A percentile compares a stretch with the other conserved stretches of the same genome.
phyloP scores from a whole-genome alignment of 176 grass and related monocot species.

The Rhynchospora breviuscula region DNA sequence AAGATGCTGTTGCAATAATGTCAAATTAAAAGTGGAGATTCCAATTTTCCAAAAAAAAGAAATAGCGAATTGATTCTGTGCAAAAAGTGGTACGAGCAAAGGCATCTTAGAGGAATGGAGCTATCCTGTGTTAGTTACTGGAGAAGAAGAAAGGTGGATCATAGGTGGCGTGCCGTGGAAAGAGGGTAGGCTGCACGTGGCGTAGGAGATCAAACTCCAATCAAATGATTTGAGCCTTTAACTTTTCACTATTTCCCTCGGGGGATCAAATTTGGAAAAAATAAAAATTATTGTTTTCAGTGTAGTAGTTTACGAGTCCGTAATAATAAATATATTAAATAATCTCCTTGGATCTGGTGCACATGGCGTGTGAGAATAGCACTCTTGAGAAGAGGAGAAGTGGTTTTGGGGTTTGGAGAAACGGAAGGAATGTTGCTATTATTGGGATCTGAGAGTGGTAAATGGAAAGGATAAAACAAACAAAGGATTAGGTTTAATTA shows the following conservation, averaged over 20 bases:
- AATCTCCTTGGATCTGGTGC: slow-evolving; percentile 27
- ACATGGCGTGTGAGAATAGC: slow-evolving; percentile 28
- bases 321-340: slow-evolving; percentile 16
- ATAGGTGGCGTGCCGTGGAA: slow-evolving; percentile 50
- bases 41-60: background rate
- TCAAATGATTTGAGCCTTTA: slow-evolving; percentile 21
- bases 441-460: slow-evolving; percentile 52
- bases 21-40: background rate
- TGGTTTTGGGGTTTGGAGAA: background rate
- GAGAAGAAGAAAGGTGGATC: background rate
- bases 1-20: background rate
- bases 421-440: slow-evolving; percentile 59
- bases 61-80: background rate
- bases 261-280: background rate
- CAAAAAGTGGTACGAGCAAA: background rate
- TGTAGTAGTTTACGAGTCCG: slow-evolving; percentile 7
- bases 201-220: slow-evolving; percentile 34
- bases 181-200: slow-evolving; percentile 31
- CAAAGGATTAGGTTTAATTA: slow-evolving; percentile 11
- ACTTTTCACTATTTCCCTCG: background rate
- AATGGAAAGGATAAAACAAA: slow-evolving; percentile 26
- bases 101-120: background rate
- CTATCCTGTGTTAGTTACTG: background rate
- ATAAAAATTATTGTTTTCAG: slow-evolving; percentile 4
- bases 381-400: background rate